Evolutionary conservation across 192 early-diverging fungal species (phyloP), one percentile per base, ranked within the genome.

Genomic region (Geranomyces michiganensis): DNA sequence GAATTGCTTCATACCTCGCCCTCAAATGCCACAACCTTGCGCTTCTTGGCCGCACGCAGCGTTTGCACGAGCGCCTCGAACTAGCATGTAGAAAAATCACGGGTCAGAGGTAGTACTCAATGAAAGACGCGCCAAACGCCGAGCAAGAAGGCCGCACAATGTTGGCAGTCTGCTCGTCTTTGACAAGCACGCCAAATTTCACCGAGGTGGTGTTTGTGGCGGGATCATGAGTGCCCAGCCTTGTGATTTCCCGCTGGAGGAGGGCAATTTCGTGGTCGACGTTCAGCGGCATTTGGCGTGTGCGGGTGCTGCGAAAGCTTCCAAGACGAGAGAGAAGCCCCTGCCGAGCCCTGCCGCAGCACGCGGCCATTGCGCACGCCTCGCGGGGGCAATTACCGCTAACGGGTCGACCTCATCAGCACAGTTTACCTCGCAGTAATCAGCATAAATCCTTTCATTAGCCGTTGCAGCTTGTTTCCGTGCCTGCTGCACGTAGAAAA

Each of bases 11-110:
- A 41, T 41, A 41, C 36, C 36, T 70, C 68, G 30, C 56, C 68
- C 29, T 79, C 74, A 49, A 76, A 80, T 14, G 46, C n/a, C 12
- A 82, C 68, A 26, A 85, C 55, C 68, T 81, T 81, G 60, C 78
- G 74, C 73, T 82, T 85, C 74, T 86, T 86, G n/a, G 84, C 84
- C 4, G 82, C 84, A 59, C 74, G 74, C 19, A 86, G 65, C 6
- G 84, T 86, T 3, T 82, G 82, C 12, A 84, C 75, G 26, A 86
- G 67, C 12, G 77, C 84, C 68, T 86, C 84, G 68, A 86, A 67
- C 24, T n/a, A 53, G 12, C 51, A 41, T 41, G 10, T 41, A 41
- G 3, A 41, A n/a, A n/a, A n/a, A n/a, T n/a, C n/a, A n/a, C n/a
- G n/a, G n/a, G n/a, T n/a, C n/a, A n/a, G n/a, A n/a, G n/a, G n/a